Evolutionary conservation across 2,329 filamentous ascomycete genomes (phyloP).

Genomic region (Alternaria conjuncta): DNA sequence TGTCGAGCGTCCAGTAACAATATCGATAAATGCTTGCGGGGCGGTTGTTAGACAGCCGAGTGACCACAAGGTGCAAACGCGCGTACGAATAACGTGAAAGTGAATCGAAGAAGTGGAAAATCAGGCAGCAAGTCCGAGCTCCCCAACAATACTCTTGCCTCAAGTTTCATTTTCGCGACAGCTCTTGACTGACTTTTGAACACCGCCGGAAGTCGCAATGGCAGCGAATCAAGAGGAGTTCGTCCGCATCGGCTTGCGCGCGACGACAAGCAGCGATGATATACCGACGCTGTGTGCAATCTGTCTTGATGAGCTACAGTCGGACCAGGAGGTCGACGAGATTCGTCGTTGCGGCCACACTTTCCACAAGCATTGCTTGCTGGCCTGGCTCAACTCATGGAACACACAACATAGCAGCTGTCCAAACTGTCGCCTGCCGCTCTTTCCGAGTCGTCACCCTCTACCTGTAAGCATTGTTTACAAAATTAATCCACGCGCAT

Average conservation of each 20-base stretch:
- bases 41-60: background rate
- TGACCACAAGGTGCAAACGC: background rate
- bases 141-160: background rate
- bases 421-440: background rate
- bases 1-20: background rate
- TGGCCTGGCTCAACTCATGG: background rate
- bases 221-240: background rate
- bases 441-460: background rate
- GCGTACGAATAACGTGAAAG: background rate
- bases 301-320: background rate
- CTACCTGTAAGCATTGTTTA: background rate
- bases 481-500: background rate
- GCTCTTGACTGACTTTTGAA: background rate
- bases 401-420: background rate
- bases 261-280: background rate
- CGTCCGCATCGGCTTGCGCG: background rate
- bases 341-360: background rate
- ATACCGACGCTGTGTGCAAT: background rate
- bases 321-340: background rate
- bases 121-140: background rate
- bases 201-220: background rate
- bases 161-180: background rate
- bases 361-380: background rate
- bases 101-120: background rate
- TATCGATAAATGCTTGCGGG: background rate